phyloP scores from a whole-genome alignment of 116 monocot species.

The Zostera marina region DNA sequence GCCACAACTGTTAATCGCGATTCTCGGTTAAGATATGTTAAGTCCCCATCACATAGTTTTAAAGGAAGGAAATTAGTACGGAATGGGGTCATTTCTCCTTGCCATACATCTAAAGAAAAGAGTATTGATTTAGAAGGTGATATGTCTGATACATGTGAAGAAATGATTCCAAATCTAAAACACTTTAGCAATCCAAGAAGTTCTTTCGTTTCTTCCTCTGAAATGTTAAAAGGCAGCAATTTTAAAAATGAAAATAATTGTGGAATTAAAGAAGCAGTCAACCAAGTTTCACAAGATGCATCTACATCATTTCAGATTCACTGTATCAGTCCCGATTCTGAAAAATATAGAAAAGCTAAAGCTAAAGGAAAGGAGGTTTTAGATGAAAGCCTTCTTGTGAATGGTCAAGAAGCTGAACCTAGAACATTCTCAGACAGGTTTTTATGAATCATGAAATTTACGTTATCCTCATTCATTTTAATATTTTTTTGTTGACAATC shows the following conservation, averaged over 20 bases:
- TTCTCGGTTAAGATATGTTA: not conserved
- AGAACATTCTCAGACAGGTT: constrained; percentile 1
- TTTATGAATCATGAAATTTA: not conserved
- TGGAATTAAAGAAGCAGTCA: not conserved
- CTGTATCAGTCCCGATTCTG: not conserved
- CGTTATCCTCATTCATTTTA: not conserved
- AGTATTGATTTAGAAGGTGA: not conserved
- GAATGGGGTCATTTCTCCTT: constrained; percentile 11
- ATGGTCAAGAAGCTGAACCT: not conserved
- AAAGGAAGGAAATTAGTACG: constrained; percentile 9
- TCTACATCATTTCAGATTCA: not conserved
- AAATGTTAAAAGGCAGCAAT: not conserved
- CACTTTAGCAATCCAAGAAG: not conserved
- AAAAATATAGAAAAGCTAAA: not conserved
- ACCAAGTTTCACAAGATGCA: not conserved
- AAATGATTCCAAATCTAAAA: not conserved
- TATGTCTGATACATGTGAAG: not conserved
- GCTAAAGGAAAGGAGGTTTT: constrained; percentile 7
- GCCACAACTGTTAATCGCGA: not conserved
- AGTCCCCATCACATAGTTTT: not conserved
- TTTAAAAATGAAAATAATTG: not conserved
- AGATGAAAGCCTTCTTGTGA: not conserved
- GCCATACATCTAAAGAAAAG: not conserved
- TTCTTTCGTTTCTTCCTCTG: not conserved
- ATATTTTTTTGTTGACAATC: not conserved